These are phyloP conservation scores for Eucalyptus coolabah DNA, from an alignment of 345 rosid genomes.

Conservation along the genomic window DNA sequence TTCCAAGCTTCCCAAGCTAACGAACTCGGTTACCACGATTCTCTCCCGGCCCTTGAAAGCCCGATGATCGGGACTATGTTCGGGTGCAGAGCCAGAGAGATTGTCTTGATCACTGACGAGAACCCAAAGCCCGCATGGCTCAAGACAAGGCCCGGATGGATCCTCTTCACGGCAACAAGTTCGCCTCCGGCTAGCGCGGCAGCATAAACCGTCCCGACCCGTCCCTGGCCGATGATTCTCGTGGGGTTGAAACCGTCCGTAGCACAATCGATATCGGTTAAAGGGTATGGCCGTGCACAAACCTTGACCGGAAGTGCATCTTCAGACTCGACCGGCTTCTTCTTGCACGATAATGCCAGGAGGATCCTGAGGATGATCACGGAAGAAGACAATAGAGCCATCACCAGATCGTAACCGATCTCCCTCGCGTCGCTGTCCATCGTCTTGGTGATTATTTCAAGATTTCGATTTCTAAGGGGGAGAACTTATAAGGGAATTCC, in stretches of 20 bases:
- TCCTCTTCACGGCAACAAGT: constrained; percentile 62
- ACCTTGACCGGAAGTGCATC: constrained; percentile 22
- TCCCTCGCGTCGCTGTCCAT: constrained; percentile 21
- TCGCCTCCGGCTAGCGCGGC: constrained; percentile 22
- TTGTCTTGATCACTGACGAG: constrained; percentile 35
- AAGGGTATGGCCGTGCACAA: constrained; percentile 18
- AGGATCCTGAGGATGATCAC: constrained; percentile 26
- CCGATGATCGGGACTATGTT: constrained; percentile 59
- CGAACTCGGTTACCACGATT: constrained; percentile 43
- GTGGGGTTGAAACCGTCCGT: constrained; percentile 57
- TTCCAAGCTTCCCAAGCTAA: constrained; percentile 34
- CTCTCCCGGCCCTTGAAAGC: constrained; percentile 86
- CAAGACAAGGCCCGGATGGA: constrained; percentile 55
- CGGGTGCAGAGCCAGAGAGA: constrained; percentile 56
- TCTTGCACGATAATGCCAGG: constrained; percentile 42
- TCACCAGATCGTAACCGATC: constrained; percentile 31
- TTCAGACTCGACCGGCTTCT: constrained; percentile 38
- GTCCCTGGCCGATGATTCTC: constrained; percentile 51
- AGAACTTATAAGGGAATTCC: neutral
- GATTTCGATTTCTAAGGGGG: neutral
- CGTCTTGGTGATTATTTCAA: neutral
- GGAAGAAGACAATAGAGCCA: constrained; percentile 34
- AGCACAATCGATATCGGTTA: constrained; percentile 58
- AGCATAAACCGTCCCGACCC: constrained; percentile 58
- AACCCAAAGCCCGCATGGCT: constrained; percentile 68